Evolutionary conservation across 495 filamentous ascomycete genomes (phyloP).

Genomic region (Penicillium psychrofluorescens): DNA sequence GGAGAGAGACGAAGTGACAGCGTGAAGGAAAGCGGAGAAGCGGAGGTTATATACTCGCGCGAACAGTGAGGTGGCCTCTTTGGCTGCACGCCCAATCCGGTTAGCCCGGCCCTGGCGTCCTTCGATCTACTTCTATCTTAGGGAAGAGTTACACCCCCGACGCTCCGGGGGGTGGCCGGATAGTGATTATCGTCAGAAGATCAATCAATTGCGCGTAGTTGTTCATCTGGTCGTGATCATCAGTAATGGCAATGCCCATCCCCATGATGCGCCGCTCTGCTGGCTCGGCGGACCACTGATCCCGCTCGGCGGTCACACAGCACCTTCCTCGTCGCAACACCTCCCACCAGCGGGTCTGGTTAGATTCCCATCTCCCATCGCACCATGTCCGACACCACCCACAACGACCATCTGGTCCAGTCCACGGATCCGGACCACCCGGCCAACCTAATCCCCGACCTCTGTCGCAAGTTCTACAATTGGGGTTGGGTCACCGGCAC

Average conservation of each 20-base stretch:
- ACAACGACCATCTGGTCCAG: conserved; percentile 70
- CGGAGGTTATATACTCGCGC: conserved; percentile 27
- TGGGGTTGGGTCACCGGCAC: conserved; percentile 97
- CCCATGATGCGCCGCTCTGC: too few species aligned
- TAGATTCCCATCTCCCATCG: not conserved
- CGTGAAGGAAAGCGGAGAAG: conserved; percentile 25
- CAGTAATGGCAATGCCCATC: not conserved
- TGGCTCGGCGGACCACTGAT: too few species aligned
- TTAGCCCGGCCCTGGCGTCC: conserved; percentile 20
- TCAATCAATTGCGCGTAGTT: too few species aligned
- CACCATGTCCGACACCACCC: conserved; percentile 18
- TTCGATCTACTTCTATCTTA: conserved; percentile 16
- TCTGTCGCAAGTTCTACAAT: conserved; percentile 91
- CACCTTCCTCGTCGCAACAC: too few species aligned
- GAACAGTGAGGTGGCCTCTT: conserved; percentile 45
- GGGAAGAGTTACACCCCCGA: not conserved
- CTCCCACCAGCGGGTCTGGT: too few species aligned
- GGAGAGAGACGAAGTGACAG: conserved; percentile 14
- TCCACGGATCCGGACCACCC: conserved; percentile 66
- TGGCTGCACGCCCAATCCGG: conserved; percentile 22
- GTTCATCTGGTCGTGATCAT: too few species aligned
- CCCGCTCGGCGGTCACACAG: too few species aligned
- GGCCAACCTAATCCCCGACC: conserved; percentile 83
- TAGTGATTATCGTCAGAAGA: too few species aligned
- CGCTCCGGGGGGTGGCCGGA: too few species aligned